phyloP scores from a whole-genome alignment of 768 basidiomycete species.

The Mycena vitilis region DNA sequence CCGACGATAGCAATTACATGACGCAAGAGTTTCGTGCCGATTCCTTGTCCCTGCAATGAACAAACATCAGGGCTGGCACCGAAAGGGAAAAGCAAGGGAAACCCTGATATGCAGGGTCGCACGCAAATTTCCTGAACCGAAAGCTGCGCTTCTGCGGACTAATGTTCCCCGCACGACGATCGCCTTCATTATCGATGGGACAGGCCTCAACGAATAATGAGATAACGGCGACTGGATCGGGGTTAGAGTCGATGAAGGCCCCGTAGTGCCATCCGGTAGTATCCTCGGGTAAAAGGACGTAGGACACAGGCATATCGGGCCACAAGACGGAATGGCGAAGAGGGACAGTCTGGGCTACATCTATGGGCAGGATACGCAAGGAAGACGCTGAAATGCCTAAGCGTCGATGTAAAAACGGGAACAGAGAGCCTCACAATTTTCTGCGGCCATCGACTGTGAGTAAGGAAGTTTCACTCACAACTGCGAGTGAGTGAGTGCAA shows the following conservation, averaged over 20 bases:
- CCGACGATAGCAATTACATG: slow-evolving; percentile 51
- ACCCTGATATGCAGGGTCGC: slow-evolving; percentile 55
- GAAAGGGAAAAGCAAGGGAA: neutral
- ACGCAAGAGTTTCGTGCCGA: slow-evolving; percentile 62
- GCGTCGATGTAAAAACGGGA: neutral
- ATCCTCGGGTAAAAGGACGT: slow-evolving; percentile 67
- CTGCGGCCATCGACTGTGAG: slow-evolving; percentile 1
- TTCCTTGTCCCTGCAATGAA: slow-evolving; percentile 60
- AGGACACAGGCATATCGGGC: slow-evolving; percentile 60
- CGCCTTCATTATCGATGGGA: slow-evolving; percentile 44
- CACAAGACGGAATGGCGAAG: slow-evolving; percentile 70
- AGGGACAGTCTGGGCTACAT: slow-evolving; percentile 55
- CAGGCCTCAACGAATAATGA: slow-evolving; percentile 64
- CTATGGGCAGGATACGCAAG: slow-evolving; percentile 42
- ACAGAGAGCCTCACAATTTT: slow-evolving; percentile 8
- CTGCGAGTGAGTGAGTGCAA: too few species aligned
- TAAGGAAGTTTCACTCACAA: too few species aligned
- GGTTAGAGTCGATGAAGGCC: slow-evolving; percentile 56
- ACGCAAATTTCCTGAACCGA: slow-evolving; percentile 74
- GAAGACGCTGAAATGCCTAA: slow-evolving; percentile 12
- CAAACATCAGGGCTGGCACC: slow-evolving; percentile 11
- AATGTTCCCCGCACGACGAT: slow-evolving; percentile 27
- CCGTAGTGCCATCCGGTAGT: slow-evolving; percentile 63
- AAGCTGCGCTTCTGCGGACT: slow-evolving; percentile 40
- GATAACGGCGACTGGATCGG: slow-evolving; percentile 61